These are phyloP conservation scores for Chlorella sp. DNA, from an alignment of 139 green algal species.

Conservation along the genomic window DNA sequence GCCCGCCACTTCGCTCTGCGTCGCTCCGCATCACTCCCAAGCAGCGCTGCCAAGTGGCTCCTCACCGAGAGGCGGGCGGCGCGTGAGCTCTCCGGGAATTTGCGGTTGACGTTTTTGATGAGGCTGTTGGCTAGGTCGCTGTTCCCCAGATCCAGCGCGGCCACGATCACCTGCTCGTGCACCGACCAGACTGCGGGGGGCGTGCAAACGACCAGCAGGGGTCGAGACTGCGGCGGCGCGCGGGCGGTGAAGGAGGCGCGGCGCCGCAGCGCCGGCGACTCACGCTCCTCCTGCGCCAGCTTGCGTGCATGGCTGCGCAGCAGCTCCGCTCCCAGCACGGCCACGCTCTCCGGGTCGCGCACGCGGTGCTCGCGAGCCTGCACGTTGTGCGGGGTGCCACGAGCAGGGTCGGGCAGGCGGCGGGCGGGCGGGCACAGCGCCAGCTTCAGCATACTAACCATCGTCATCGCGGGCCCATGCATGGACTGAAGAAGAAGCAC, in stretches of 20 bases:
- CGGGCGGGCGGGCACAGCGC: conserved; percentile 1
- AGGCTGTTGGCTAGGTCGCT: conserved; percentile 55
- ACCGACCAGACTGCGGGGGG: conserved; percentile 75
- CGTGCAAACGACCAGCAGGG: neutral
- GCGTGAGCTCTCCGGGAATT: conserved; percentile 71
- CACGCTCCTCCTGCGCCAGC: conserved; percentile 40
- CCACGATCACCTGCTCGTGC: conserved; percentile 79
- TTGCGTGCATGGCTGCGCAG: conserved; percentile 44
- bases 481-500: neutral
- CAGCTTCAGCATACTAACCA: neutral
- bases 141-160: conserved; percentile 65
- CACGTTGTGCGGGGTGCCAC: neutral
- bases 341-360: conserved; percentile 58
- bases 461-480: neutral
- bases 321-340: conserved; percentile 57
- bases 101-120: conserved; percentile 54
- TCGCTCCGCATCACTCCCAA: neutral
- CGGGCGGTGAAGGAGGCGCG: neutral
- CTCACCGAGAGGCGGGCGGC: conserved; percentile 67
- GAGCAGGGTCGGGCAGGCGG: neutral
- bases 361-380: conserved; percentile 62
- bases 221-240: neutral
- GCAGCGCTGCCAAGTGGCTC: neutral
- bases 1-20: too few relatives aligned
- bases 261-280: too few relatives aligned